phyloP scores from a whole-genome alignment of 2,329 filamentous ascomycete species.

The Gnomoniopsis sp. region DNA sequence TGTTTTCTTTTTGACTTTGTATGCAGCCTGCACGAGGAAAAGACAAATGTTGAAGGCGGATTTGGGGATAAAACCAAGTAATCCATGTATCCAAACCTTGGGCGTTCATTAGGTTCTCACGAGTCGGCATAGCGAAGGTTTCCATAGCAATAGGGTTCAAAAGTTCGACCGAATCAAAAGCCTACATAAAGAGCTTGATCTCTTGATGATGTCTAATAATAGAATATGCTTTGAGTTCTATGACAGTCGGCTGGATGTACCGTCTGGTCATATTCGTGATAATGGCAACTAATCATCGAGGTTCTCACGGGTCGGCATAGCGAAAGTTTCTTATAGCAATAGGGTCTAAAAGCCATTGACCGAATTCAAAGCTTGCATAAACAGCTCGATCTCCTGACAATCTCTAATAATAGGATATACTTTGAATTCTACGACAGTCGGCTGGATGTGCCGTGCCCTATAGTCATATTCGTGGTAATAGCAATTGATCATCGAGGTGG shows the following conservation, averaged over 20 bases:
- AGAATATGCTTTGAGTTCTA: not conserved
- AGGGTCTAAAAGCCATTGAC: no score
- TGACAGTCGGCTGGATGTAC: not conserved
- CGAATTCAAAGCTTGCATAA: no score
- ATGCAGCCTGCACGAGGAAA: not conserved
- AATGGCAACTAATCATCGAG: no score
- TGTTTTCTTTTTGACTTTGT: not conserved
- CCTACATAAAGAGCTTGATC: no score
- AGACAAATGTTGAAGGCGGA: not conserved
- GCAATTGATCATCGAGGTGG: no score
- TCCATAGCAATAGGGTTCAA: not conserved
- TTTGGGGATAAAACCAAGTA: not conserved
- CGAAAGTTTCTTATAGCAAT: no score
- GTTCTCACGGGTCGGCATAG: no score
- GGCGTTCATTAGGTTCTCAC: not conserved
- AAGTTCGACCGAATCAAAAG: no score
- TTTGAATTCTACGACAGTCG: not conserved
- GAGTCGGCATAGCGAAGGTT: conserved; percentile 4
- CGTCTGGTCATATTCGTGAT: not conserved
- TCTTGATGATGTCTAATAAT: no score
- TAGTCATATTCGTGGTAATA: no score
- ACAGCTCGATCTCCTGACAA: no score
- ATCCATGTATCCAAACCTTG: not conserved
- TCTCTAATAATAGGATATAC: not conserved
- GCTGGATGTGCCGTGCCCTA: not conserved